Evolutionary conservation across 2,329 filamentous ascomycete genomes (phyloP), one percentile per base, ranked within the genome.

Genomic region (Lomentospora prolificans): DNA sequence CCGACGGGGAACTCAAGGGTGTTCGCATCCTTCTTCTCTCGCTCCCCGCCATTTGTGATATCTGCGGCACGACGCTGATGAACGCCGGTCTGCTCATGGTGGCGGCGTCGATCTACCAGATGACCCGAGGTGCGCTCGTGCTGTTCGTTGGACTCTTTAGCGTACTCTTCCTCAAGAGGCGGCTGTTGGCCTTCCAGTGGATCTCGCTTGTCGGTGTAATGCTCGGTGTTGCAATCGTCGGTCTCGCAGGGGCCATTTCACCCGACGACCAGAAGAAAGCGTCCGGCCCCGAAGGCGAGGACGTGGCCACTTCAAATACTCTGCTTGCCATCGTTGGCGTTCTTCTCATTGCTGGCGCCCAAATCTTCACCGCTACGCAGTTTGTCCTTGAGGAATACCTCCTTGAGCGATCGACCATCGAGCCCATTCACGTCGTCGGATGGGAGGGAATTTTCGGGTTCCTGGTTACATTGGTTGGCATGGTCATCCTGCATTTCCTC

Each of bases 401-500:
- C 61, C 80, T 99, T 2, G 79, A 82, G 66, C 72, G 76, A 57
- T 81, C 77, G 1, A 64, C 72, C 22, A 79, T 84, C 51, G 88
- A 94, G 64, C 92, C 94, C 1, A 82, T 99, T 60, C 85, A 85
- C 64, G 90, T 96, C 19, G 94, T 99, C 28, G 92, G 91, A 30
- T 99, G 91, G 90, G 94, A 99, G 71, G 94, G 94, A 19, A 63
- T 95, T 3, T 99, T 97, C 67, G 94, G 94, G 1, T 91, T 97
- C 65, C 62, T 75, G 4, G 82, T 92, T 53, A 99, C 94, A 0
- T 67, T 90, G 4, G 60, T 90, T 3, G 84, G 79, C 25, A 96
- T 96, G 85, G 67, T 90, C 3, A 72, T 95, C 39, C 70, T 96
- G 66, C 90, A 99, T 69, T 73, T 89, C 22, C 71, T 80, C 1